These are phyloP conservation scores for Salvia rosmarinus DNA, from an alignment of 257 asterid genomes.

Conservation along the genomic window DNA sequence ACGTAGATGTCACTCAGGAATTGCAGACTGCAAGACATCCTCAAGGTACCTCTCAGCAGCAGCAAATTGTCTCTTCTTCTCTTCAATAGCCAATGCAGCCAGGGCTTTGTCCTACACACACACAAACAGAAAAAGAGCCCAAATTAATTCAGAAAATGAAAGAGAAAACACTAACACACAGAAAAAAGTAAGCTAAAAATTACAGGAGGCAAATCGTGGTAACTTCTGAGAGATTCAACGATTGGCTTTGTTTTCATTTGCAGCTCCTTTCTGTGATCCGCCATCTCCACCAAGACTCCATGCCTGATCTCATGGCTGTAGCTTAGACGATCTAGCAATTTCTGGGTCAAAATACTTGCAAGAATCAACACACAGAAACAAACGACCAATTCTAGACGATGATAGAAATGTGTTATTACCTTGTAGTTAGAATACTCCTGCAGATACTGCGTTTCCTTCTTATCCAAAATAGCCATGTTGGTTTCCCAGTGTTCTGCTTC, in stretches of 20 bases:
- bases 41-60: constrained; percentile 97
- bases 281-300: constrained; percentile 91
- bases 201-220: constrained; percentile 98
- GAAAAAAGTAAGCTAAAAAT: constrained; percentile 3
- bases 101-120: constrained; percentile 78
- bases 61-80: constrained; percentile 85
- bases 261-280: constrained; percentile 90
- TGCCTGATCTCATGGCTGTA: constrained; percentile 93
- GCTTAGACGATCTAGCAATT: constrained; percentile 88
- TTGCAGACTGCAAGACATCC: constrained; percentile 90
- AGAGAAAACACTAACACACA: background rate
- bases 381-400: background rate
- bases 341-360: constrained; percentile 52
- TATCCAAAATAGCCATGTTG: constrained; percentile 79
- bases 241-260: constrained; percentile 91
- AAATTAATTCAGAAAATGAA: constrained; percentile 10
- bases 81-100: constrained; percentile 92
- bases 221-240: constrained; percentile 88
- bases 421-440: constrained; percentile 86
- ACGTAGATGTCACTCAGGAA: constrained; percentile 13
- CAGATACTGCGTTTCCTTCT: constrained; percentile 84
- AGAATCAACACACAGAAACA: background rate
- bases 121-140: background rate
- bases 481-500: constrained; percentile 88
- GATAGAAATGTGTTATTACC: constrained; percentile 37